phyloP scores from a whole-genome alignment of 805 yeast genomes.

The Maudiozyma saulgeensis region DNA sequence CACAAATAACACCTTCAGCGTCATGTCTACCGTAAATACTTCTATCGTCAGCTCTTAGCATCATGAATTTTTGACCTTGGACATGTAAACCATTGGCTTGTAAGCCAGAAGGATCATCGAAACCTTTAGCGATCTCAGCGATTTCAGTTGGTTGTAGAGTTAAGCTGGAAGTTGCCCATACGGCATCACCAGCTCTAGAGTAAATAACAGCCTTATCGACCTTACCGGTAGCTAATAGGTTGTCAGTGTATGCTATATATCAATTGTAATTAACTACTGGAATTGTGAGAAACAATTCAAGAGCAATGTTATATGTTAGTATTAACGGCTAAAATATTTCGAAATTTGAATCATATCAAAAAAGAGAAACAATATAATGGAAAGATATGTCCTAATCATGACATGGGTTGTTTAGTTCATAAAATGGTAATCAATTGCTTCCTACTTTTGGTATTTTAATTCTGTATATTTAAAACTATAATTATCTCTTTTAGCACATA shows the following conservation, averaged over 20 bases:
- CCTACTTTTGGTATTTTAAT: too few species aligned
- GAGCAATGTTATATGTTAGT: too few species aligned
- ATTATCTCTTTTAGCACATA: conserved; percentile 17
- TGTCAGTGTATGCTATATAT: conserved; percentile 80
- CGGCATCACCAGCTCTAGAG: conserved; percentile 88
- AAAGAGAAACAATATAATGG: too few species aligned
- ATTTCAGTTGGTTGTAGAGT: conserved; percentile 62
- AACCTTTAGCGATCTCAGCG: conserved; percentile 65
- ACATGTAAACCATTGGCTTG: conserved; percentile 83
- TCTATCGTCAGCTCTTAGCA: conserved; percentile 83
- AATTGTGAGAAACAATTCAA: too few species aligned
- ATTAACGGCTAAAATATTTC: too few species aligned
- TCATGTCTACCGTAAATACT: conserved; percentile 89
- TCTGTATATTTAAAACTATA: too few species aligned
- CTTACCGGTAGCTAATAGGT: conserved; percentile 76
- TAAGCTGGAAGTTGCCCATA: conserved; percentile 81
- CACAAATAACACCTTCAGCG: conserved; percentile 80
- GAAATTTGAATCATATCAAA: too few species aligned
- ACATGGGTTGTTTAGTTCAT: too few species aligned
- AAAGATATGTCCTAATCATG: too few species aligned
- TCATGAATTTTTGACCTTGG: conserved; percentile 77
- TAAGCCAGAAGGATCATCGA: conserved; percentile 64
- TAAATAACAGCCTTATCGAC: conserved; percentile 88
- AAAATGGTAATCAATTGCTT: too few species aligned
- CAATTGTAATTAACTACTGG: too few species aligned